phyloP scores from a whole-genome alignment of 2,329 filamentous ascomycete species.

The Neurospora sp. region DNA sequence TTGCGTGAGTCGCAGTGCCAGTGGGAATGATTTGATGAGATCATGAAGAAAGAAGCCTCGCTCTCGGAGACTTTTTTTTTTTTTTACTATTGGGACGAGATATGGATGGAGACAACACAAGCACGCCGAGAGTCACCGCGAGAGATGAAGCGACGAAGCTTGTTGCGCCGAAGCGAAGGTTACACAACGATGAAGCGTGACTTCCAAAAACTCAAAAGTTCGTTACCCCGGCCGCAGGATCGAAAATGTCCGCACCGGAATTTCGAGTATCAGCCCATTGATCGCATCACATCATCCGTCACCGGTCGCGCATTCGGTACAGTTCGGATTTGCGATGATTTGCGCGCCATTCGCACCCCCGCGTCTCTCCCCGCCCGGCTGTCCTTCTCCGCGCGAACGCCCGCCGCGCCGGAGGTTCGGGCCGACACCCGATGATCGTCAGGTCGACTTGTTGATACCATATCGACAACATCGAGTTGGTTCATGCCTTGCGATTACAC shows the following conservation, averaged over 20 bases:
- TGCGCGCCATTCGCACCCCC: background rate
- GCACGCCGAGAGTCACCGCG: too few relatives aligned
- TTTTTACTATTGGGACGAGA: background rate
- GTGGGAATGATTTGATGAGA: background rate
- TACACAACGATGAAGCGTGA: background rate
- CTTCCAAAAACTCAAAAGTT: background rate
- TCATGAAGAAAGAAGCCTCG: background rate
- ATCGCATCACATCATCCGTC: background rate
- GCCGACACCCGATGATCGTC: background rate
- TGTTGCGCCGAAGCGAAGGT: too few relatives aligned
- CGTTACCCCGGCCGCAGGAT: background rate
- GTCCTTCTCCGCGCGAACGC: background rate
- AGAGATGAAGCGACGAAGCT: background rate
- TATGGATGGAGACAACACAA: background rate
- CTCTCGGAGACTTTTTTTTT: background rate
- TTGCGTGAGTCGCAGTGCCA: background rate
- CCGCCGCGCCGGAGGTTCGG: background rate
- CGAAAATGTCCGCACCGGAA: background rate
- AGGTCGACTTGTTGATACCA: background rate
- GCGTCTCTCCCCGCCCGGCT: background rate
- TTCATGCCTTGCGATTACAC: too few relatives aligned
- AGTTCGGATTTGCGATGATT: background rate
- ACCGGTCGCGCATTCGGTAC: background rate
- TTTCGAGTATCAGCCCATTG: background rate
- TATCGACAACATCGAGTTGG: too few relatives aligned